phyloP scores from a whole-genome alignment of 495 filamentous ascomycete genomes.

The Xylaria telfairii region DNA sequence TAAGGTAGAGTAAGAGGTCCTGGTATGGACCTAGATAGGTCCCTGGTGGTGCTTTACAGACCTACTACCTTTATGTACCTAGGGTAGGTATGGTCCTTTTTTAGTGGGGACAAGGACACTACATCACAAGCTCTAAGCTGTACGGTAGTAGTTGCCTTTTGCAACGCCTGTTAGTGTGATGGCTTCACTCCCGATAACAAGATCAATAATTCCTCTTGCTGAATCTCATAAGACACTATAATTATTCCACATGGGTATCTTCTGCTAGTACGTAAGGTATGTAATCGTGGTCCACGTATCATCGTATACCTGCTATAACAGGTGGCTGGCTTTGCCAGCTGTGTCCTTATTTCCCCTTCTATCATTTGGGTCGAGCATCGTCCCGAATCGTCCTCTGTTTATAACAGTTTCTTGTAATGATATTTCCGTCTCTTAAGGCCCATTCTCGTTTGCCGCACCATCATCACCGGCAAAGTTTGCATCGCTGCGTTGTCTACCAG shows the following conservation, averaged over 20 bases:
- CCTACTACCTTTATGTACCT: too few species aligned
- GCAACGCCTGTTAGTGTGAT: neutral
- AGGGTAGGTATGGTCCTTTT: neutral
- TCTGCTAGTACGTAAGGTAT: constrained; percentile 3
- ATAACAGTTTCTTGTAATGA: neutral
- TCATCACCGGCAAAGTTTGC: constrained; percentile 26
- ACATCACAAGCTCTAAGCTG: neutral
- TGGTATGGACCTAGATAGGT: too few species aligned
- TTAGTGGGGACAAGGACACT: neutral
- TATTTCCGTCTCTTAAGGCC: neutral
- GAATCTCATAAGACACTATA: neutral
- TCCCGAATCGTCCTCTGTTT: neutral
- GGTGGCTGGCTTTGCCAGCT: neutral
- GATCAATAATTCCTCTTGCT: neutral
- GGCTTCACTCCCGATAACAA: neutral
- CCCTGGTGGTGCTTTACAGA: too few species aligned
- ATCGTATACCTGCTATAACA: neutral
- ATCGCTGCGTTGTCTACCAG: constrained; percentile 29
- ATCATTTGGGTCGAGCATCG: neutral
- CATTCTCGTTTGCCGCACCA: constrained; percentile 13
- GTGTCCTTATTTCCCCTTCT: neutral
- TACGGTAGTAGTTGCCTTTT: neutral
- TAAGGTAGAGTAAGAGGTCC: neutral
- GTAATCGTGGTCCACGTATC: constrained; percentile 1
- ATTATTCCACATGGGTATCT: constrained; percentile 20